These are phyloP conservation scores for Tetrapyrgos nigripes DNA, from an alignment of 1,284 basidiomycete species.

Conservation along the genomic window DNA sequence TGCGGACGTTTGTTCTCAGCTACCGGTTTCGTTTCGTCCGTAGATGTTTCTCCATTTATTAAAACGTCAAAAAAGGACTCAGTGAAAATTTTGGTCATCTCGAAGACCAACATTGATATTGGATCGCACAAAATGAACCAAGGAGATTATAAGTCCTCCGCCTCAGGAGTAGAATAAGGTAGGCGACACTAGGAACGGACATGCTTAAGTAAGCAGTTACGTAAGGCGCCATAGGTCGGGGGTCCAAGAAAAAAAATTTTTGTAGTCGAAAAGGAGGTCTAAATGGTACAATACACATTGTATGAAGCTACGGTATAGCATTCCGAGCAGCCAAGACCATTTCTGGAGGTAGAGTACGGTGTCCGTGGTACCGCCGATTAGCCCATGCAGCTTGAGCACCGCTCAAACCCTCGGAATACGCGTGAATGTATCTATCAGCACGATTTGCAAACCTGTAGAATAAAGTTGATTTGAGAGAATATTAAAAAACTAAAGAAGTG, in stretches of 20 bases:
- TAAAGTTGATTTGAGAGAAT: neutral
- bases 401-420: constrained; percentile 19
- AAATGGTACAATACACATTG: neutral
- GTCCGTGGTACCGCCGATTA: constrained; percentile 20
- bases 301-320: neutral
- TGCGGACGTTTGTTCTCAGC: too few relatives aligned
- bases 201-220: constrained; percentile 15
- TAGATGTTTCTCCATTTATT: too few relatives aligned
- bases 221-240: constrained; percentile 7
- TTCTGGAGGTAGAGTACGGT: constrained; percentile 17
- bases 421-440: constrained; percentile 19
- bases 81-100: too few relatives aligned
- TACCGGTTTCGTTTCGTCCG: too few relatives aligned
- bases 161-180: too few relatives aligned
- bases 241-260: constrained; percentile 7
- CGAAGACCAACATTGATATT: too few relatives aligned
- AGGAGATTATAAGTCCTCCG: too few relatives aligned
- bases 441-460: constrained; percentile 21
- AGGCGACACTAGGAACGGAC: constrained; percentile 12
- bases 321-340: constrained; percentile 1
- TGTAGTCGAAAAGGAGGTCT: neutral
- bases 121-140: too few relatives aligned
- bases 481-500: constrained; percentile 3
- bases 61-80: too few relatives aligned
- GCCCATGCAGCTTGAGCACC: constrained; percentile 16